Conservation (phyloP, 441 rosid genomes). For the Arabidopsis hybrid region DNA sequence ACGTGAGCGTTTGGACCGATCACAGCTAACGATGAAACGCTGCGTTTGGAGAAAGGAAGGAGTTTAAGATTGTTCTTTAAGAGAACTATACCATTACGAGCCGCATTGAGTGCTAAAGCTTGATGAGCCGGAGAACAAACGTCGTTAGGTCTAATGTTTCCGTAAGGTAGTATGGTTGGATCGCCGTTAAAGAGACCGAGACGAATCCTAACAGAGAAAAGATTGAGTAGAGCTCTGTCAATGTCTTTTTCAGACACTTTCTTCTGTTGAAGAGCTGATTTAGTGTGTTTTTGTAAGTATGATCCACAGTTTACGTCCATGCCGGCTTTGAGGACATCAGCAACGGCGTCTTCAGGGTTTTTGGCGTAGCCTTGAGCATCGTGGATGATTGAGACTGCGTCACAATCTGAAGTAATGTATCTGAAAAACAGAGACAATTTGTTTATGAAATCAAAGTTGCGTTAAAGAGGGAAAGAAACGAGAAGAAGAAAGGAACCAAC, state of each 20-base stretch:
- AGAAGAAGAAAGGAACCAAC: constrained; percentile 42
- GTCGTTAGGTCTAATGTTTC: constrained; percentile 62
- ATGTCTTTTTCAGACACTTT: constrained; percentile 64
- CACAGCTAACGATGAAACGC: constrained; percentile 58
- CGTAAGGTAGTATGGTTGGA: constrained; percentile 62
- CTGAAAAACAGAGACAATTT: constrained; percentile 41
- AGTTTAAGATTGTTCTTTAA: constrained; percentile 59
- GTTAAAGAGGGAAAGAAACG: background rate
- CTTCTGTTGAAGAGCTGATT: constrained; percentile 68
- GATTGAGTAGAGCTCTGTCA: constrained; percentile 76
- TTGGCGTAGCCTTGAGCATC: constrained; percentile 71
- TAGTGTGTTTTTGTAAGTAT: constrained; percentile 67
- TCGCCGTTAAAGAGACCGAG: constrained; percentile 83
- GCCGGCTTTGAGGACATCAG: constrained; percentile 85
- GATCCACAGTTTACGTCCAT: constrained; percentile 88
- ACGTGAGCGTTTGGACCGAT: constrained; percentile 81
- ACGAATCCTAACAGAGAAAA: constrained; percentile 79
- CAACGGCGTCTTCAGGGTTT: constrained; percentile 81
- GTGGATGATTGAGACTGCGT: constrained; percentile 75
- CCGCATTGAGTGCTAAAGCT: constrained; percentile 80
- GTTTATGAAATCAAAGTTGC: background rate
- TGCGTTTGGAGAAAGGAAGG: constrained; percentile 60
- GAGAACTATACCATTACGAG: constrained; percentile 82
- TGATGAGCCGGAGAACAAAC: constrained; percentile 76
- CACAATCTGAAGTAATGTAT: constrained; percentile 89